phyloP scores from a whole-genome alignment of 345 rosid genomes.

The Microthlaspi erraticum region DNA sequence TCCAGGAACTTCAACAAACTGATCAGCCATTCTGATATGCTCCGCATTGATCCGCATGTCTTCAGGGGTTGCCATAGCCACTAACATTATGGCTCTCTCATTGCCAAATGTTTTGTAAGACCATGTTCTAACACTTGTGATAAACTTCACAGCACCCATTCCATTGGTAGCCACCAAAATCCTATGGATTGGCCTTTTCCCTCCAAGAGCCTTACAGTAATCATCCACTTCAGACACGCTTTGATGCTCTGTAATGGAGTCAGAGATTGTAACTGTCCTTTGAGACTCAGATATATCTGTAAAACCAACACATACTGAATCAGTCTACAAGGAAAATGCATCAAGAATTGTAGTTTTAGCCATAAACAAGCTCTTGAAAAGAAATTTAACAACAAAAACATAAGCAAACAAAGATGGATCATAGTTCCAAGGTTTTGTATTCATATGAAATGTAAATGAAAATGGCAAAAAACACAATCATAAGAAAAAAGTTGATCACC shows the following conservation, averaged over 20 bases:
- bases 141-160: constrained; percentile 99
- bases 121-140: constrained; percentile 91
- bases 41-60: constrained; percentile 99
- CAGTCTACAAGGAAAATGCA: background rate
- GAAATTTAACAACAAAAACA: too few relatives aligned
- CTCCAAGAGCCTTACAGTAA: constrained; percentile 82
- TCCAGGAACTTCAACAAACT: constrained; percentile 98
- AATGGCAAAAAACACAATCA: background rate
- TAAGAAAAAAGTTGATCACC: constrained; percentile 1
- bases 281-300: constrained; percentile 67
- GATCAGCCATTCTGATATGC: constrained; percentile 96
- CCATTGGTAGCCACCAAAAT: constrained; percentile 93
- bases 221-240: constrained; percentile 69
- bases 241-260: constrained; percentile 54
- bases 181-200: constrained; percentile 83
- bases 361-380: too few relatives aligned
- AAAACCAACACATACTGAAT: constrained; percentile 18
- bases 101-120: constrained; percentile 96
- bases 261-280: constrained; percentile 53
- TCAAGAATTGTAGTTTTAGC: background rate
- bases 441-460: background rate
- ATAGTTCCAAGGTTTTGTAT: background rate
- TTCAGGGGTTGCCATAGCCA: constrained; percentile 98
- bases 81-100: constrained; percentile 89
- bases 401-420: too few relatives aligned